These are phyloP conservation scores for Arabidopsis hybrid DNA, from an alignment of 441 rosid genomes.

Conservation along the genomic window DNA sequence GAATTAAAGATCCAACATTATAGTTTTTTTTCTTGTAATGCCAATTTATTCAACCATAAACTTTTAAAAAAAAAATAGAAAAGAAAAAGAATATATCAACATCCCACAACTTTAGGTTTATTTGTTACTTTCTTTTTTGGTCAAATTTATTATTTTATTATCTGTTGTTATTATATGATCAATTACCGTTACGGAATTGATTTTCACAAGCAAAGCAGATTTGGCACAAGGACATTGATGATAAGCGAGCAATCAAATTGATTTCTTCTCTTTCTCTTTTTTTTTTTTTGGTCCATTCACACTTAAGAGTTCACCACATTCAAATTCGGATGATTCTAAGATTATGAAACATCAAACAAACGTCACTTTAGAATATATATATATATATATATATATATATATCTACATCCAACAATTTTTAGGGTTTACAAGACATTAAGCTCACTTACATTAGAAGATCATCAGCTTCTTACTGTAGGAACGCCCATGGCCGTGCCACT, in stretches of 20 bases:
- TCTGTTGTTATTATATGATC: neutral
- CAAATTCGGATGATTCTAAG: slow-evolving; percentile 26
- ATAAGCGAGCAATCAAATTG: neutral
- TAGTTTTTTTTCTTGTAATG: too few relatives aligned
- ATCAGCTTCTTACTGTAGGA: too few relatives aligned
- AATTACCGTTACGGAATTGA: neutral
- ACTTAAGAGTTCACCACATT: slow-evolving; percentile 32
- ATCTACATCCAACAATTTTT: slow-evolving; percentile 39
- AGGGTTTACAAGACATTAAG: slow-evolving; percentile 12
- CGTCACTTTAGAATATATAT: slow-evolving; percentile 16
- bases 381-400: too few relatives aligned
- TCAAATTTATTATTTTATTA: too few relatives aligned
- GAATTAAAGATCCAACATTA: neutral
- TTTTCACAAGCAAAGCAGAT: neutral
- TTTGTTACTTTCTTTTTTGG: too few relatives aligned
- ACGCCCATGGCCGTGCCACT: too few relatives aligned
- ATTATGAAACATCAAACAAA: slow-evolving; percentile 10
- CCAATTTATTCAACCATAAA: too few relatives aligned
- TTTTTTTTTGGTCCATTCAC: slow-evolving; percentile 17
- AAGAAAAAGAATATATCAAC: too few relatives aligned
- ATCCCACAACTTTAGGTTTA: too few relatives aligned
- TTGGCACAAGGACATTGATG: slow-evolving; percentile 9
- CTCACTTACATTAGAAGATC: too few relatives aligned
- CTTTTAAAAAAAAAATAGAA: too few relatives aligned
- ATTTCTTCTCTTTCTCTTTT: slow-evolving; percentile 8